phyloP scores from a whole-genome alignment of 768 basidiomycete genomes.

The Mycena latifolia region DNA sequence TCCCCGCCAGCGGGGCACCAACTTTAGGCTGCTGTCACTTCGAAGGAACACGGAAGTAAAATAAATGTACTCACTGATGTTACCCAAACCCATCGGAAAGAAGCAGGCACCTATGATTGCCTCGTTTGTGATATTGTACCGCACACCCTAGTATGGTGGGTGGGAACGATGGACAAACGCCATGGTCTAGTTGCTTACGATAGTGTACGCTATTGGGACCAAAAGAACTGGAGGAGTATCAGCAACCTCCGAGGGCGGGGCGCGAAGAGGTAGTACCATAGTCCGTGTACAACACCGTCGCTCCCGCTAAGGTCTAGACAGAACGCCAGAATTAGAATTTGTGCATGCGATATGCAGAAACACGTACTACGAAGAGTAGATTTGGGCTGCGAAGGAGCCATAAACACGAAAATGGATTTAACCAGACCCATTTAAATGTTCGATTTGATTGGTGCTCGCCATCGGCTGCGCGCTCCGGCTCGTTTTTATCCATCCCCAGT shows the following conservation, averaged over 20 bases:
- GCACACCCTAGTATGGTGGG: slow-evolving; percentile 49
- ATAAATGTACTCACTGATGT: slow-evolving; percentile 50
- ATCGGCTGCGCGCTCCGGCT: neutral
- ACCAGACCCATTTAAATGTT: slow-evolving; percentile 43
- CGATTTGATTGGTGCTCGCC: slow-evolving; percentile 3
- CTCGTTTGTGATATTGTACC: slow-evolving; percentile 56
- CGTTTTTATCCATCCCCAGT: slow-evolving; percentile 52
- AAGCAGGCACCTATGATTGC: slow-evolving; percentile 58
- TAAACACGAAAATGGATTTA: slow-evolving; percentile 61
- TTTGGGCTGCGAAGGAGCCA: slow-evolving; percentile 57
- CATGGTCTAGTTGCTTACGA: slow-evolving; percentile 53
- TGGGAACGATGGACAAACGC: neutral
- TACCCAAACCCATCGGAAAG: slow-evolving; percentile 55
- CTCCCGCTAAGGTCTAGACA: slow-evolving; percentile 51
- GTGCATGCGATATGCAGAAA: neutral
- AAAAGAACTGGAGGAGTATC: slow-evolving; percentile 42
- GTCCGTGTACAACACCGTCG: slow-evolving; percentile 51
- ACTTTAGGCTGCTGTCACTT: slow-evolving; percentile 53
- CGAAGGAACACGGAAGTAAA: slow-evolving; percentile 46
- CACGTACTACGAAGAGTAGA: slow-evolving; percentile 48
- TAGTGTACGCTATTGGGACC: slow-evolving; percentile 63
- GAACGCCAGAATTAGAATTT: neutral
- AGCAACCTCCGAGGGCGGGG: neutral
- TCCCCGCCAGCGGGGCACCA: slow-evolving; percentile 62
- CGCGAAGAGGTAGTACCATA: slow-evolving; percentile 44